Base-by-base conservation (phyloP, 345 rosid genomes). In the Linum trigynum region DNA sequence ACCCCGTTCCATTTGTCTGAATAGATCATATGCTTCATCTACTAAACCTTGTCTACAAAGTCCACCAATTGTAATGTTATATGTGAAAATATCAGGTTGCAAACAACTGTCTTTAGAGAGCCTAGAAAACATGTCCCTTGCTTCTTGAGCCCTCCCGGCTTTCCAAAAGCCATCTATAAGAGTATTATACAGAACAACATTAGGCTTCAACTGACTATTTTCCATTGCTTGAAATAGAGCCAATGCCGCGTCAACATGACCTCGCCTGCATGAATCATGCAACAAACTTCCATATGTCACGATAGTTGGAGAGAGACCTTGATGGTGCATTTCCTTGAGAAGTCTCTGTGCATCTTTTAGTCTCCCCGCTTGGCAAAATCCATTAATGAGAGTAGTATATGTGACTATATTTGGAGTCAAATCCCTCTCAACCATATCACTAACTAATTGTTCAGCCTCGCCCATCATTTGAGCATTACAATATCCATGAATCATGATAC, bases 81-180 rank as follows among this genome's bases (percentile, higher is more conserved):
- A 56, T 56, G 32, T 16, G 1, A n/a, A 23, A 8, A 56, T 23
- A 56, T 56, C 59, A 23, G 59, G 59, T 16, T 16, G 36, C 7
- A 56, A 16, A 16, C 7, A 11, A 8, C 8, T 4, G 36, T 16
- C 23, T n/a, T 14, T 10, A 11, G 50, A 55, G n/a, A 65, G 45
- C 23, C 48, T 39, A n/a, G 38, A 17, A 65, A 56, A 36, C 40
- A 65, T 9, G 41, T 56, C 61, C 14, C 37, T 55, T 65, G 61
- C 69, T 38, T n/a, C 39, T 16, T 57, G 3, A 65, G 39, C 43
- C 69, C 5, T 55, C 35, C 69, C 69, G 39, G 5, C 14, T 17
- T 56, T 39, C 38, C 62, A 65, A 61, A 65, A 14, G 5, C 61
- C 61, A 65, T 40, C 61, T 16, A 55, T 65, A 8, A 65, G 38